A percentile compares a stretch with the other conserved stretches of the same genome.
These are phyloP conservation scores for Nakazawaea populi DNA, from an alignment of 805 yeast species.

Conservation along the genomic window DNA sequence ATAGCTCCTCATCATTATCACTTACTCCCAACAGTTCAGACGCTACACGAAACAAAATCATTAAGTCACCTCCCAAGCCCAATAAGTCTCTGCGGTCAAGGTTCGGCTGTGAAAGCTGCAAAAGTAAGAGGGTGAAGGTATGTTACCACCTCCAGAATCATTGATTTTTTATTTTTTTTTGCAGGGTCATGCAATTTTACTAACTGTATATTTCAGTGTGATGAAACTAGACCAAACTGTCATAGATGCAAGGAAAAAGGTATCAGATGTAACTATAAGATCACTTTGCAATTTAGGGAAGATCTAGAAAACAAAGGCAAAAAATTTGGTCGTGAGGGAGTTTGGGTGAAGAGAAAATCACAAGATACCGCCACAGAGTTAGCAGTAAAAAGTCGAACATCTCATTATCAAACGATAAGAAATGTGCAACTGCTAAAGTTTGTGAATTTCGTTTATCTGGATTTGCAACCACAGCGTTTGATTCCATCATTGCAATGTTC, in stretches of 20 bases:
- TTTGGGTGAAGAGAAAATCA: conserved; percentile 8
- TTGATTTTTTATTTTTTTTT: background rate
- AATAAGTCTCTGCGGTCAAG: conserved; percentile 13
- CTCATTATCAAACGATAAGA: conserved; percentile 14
- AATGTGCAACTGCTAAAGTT: background rate
- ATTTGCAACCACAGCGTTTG: conserved; percentile 10
- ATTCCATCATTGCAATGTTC: conserved; percentile 2
- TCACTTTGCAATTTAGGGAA: conserved; percentile 11
- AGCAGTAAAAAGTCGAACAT: conserved; percentile 11
- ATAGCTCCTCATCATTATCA: too few species aligned
- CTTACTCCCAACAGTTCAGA: too few species aligned
- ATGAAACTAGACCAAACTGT: conserved; percentile 33
- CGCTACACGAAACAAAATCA: too few species aligned
- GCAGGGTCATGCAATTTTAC: conserved; percentile 11
- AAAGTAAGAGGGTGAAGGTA: conserved; percentile 15
- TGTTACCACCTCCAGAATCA: background rate
- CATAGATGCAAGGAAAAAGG: conserved; percentile 27
- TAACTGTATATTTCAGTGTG: conserved; percentile 20
- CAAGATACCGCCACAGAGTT: conserved; percentile 11
- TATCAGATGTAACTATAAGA: conserved; percentile 8
- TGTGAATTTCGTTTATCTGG: conserved; percentile 11
- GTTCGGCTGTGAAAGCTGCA: conserved; percentile 21
- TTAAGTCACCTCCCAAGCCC: background rate
- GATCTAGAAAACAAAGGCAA: conserved; percentile 12
- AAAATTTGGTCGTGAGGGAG: conserved; percentile 14